Evolutionary conservation across 768 basidiomycete species (phyloP).

Genomic region (Lanmaoa pseudosensibilis): DNA sequence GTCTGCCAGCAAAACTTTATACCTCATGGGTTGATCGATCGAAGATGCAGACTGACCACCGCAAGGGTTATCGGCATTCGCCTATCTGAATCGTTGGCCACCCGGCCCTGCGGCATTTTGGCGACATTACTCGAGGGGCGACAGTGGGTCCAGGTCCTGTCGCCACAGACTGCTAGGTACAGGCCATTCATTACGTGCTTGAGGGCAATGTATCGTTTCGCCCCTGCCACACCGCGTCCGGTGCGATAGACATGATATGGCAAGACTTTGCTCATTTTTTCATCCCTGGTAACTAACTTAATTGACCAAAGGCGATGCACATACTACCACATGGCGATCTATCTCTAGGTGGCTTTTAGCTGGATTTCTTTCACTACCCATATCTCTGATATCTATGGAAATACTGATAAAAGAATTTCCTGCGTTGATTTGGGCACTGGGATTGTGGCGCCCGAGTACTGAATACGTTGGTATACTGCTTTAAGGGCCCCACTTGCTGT

Average conservation of each 20-base stretch:
- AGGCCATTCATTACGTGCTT: neutral
- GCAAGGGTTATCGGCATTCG: neutral
- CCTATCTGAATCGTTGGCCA: neutral
- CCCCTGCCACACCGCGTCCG: neutral
- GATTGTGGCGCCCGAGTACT: neutral
- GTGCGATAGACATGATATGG: neutral
- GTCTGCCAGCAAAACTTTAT: constrained; percentile 6
- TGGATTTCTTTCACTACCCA: neutral
- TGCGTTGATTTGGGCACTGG: no score
- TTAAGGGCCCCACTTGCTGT: no score
- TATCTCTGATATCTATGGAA: neutral
- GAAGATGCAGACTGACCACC: neutral
- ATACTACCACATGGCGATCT: neutral
- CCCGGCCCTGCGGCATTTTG: neutral
- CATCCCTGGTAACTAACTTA: neutral
- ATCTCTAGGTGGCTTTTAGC: neutral
- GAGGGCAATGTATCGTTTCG: neutral
- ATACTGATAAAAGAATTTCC: neutral
- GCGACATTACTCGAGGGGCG: neutral
- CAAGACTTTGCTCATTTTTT: neutral
- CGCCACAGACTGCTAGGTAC: neutral
- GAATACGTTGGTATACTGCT: neutral
- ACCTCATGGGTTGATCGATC: constrained; percentile 16
- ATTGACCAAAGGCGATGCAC: neutral
- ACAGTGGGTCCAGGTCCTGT: no score